Evolutionary conservation across 2,329 filamentous ascomycete species (phyloP).

Genomic region (Aspergillus sojae): DNA sequence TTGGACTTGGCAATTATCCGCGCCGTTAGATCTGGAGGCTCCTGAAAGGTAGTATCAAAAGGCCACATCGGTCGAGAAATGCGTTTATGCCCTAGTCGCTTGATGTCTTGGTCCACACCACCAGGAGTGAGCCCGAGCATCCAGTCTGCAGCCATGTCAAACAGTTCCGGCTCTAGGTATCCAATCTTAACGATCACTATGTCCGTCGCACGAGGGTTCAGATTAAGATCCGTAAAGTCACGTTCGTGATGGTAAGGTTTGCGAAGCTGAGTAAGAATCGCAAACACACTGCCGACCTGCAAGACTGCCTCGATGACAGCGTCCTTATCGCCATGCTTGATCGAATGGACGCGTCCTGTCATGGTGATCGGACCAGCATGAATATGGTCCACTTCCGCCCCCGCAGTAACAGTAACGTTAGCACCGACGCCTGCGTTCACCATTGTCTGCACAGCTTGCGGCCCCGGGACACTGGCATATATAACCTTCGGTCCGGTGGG

Average conservation of each 20-base stretch:
- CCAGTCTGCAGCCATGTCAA: constrained; percentile 58
- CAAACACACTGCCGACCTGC: constrained; percentile 54
- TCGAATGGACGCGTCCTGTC: constrained; percentile 54
- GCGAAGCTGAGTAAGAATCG: constrained; percentile 55
- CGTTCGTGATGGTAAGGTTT: constrained; percentile 59
- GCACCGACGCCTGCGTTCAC: constrained; percentile 51
- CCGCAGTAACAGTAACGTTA: constrained; percentile 54
- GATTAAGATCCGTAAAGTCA: constrained; percentile 54
- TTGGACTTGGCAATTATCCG: constrained; percentile 40
- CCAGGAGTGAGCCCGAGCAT: constrained; percentile 58
- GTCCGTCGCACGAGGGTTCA: constrained; percentile 50
- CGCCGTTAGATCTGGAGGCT: constrained; percentile 39
- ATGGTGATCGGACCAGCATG: constrained; percentile 55
- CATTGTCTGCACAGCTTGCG: constrained; percentile 46
- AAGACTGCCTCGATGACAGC: constrained; percentile 54
- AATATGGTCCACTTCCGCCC: constrained; percentile 53
- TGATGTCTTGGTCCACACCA: constrained; percentile 57
- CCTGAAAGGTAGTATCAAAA: constrained; percentile 43
- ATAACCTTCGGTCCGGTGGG: constrained; percentile 48
- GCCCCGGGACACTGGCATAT: constrained; percentile 57
- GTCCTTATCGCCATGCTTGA: constrained; percentile 54
- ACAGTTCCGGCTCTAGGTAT: constrained; percentile 58
- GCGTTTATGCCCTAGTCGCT: constrained; percentile 51
- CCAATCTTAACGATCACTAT: constrained; percentile 61
- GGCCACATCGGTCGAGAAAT: constrained; percentile 56